phyloP scores from a whole-genome alignment of 2,329 filamentous ascomycete genomes.

The Aspergillus terreus region DNA sequence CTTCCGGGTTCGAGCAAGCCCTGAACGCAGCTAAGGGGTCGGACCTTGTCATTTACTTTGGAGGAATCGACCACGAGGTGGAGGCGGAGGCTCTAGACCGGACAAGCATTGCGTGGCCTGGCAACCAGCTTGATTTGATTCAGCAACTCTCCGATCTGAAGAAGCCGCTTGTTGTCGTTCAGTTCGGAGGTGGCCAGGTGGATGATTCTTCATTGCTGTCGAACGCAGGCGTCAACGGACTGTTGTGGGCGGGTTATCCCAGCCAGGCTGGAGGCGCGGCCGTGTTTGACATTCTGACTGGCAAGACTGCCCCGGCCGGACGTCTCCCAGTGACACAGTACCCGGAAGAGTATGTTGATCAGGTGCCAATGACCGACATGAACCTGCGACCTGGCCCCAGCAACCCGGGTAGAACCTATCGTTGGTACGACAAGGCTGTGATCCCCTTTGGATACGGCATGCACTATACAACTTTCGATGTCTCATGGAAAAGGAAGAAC shows the following conservation, averaged over 20 bases:
- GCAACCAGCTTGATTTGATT: slow-evolving; percentile 32
- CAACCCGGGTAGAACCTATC: slow-evolving; percentile 37
- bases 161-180: slow-evolving; percentile 33
- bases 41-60: slow-evolving; percentile 29
- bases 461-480: slow-evolving; percentile 37
- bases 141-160: slow-evolving; percentile 24
- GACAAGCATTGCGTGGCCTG: slow-evolving; percentile 32
- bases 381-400: slow-evolving; percentile 24
- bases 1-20: slow-evolving; percentile 23
- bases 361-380: slow-evolving; percentile 35
- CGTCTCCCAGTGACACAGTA: slow-evolving; percentile 35
- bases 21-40: slow-evolving; percentile 24
- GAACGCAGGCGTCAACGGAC: slow-evolving; percentile 30
- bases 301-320: slow-evolving; percentile 33
- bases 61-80: slow-evolving; percentile 30
- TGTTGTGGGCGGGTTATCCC: slow-evolving; percentile 39
- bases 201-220: slow-evolving; percentile 31
- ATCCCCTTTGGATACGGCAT: slow-evolving; percentile 37
- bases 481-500: slow-evolving; percentile 1
- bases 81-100: slow-evolving; percentile 34
- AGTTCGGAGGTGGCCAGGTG: slow-evolving; percentile 35
- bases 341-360: slow-evolving; percentile 37
- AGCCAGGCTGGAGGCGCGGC: slow-evolving; percentile 37
- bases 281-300: slow-evolving; percentile 34
- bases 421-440: slow-evolving; percentile 35